These are phyloP conservation scores for Hibiscus mutabilis DNA, from an alignment of 345 rosid genomes.

Conservation along the genomic window DNA sequence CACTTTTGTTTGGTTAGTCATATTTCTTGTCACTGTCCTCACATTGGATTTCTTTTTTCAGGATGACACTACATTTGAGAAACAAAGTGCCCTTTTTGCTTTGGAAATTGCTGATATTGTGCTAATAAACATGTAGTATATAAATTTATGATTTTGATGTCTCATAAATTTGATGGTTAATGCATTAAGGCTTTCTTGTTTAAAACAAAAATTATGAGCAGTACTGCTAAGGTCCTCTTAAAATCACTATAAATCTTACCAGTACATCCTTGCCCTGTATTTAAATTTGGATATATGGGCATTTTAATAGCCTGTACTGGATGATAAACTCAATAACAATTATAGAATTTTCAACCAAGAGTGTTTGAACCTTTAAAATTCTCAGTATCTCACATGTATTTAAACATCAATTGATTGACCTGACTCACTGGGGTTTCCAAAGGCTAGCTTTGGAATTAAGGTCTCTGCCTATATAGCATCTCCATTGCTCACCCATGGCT, in stretches of 20 bases:
- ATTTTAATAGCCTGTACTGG: not conserved
- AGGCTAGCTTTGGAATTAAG: not conserved
- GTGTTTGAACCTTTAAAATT: not conserved
- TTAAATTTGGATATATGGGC: not conserved
- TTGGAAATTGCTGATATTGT: slow-evolving; percentile 72
- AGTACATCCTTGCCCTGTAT: not conserved
- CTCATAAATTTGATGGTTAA: not conserved
- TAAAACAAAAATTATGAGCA: not conserved
- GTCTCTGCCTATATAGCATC: not conserved
- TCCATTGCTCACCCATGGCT: not conserved
- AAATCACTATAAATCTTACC: not conserved
- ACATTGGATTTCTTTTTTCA: slow-evolving; percentile 18
- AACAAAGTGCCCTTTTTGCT: slow-evolving; percentile 70
- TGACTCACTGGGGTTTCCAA: not conserved
- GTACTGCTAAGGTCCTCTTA: not conserved
- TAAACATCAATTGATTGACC: not conserved
- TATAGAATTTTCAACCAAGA: not conserved
- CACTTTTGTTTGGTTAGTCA: not conserved
- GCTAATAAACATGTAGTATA: slow-evolving; percentile 59
- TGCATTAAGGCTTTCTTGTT: not conserved
- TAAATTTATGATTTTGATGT: not conserved
- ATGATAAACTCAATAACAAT: not conserved
- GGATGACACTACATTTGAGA: slow-evolving; percentile 81
- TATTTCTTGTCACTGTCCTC: not conserved
- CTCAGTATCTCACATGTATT: not conserved